Conservation (phyloP, 2,329 filamentous ascomycete genomes). For the Neocucurbitaria cava region DNA sequence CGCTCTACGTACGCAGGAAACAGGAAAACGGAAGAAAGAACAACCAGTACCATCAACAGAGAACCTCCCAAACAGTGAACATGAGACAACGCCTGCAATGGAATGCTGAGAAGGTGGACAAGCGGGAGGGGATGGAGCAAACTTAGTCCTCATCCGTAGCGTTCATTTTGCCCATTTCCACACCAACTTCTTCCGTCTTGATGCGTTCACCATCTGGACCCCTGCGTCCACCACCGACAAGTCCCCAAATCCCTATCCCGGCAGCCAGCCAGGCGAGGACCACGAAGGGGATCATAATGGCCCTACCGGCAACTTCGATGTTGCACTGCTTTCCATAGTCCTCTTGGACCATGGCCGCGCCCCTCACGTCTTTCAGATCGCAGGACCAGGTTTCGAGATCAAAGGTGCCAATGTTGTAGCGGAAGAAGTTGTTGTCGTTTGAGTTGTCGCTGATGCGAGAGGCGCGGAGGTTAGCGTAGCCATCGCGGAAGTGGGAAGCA, state of each 20-base stretch:
- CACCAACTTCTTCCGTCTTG: constrained; percentile 35
- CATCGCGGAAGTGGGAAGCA: constrained; percentile 34
- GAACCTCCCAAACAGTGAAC: neutral
- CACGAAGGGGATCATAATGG: constrained; percentile 40
- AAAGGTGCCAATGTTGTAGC: constrained; percentile 44
- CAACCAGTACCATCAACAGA: neutral
- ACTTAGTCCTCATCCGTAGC: constrained; percentile 10
- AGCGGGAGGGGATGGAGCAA: neutral
- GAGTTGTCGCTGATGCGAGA: constrained; percentile 18
- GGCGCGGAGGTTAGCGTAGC: constrained; percentile 34
- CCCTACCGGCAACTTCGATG: constrained; percentile 37
- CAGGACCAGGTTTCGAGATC: constrained; percentile 48
- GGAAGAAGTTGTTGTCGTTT: constrained; percentile 19
- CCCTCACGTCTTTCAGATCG: constrained; percentile 30
- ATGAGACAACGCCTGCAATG: neutral
- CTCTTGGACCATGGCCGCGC: constrained; percentile 31
- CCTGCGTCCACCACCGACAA: constrained; percentile 28
- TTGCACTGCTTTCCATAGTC: constrained; percentile 40
- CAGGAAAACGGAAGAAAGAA: neutral
- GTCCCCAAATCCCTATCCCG: constrained; percentile 27
- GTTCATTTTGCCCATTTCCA: constrained; percentile 41
- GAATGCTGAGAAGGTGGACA: neutral
- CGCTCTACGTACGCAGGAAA: neutral
- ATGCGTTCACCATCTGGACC: constrained; percentile 29
- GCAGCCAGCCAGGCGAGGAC: constrained; percentile 27